These are phyloP conservation scores for Wickerhamiella brachini DNA, from an alignment of 805 yeast genomes.

Conservation along the genomic window DNA sequence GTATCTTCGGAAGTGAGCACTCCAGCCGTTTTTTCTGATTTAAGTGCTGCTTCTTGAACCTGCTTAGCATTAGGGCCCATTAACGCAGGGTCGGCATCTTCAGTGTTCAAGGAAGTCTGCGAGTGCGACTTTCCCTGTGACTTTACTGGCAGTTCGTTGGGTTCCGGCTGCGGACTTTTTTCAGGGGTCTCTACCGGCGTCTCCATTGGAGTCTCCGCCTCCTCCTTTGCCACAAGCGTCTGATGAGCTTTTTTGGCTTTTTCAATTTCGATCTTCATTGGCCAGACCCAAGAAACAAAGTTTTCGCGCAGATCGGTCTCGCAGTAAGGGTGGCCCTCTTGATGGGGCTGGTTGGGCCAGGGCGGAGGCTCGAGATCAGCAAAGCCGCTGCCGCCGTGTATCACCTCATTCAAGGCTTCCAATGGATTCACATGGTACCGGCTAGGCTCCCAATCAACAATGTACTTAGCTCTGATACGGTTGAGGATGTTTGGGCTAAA, in stretches of 20 bases:
- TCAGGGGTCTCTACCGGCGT: too few relatives aligned
- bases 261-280: neutral
- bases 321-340: conserved; percentile 10
- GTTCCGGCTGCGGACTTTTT: neutral
- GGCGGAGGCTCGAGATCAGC: neutral
- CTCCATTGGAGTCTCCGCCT: too few relatives aligned
- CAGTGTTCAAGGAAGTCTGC: too few relatives aligned
- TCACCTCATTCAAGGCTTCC: conserved; percentile 61
- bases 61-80: neutral
- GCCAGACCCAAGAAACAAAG: conserved; percentile 6
- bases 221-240: neutral
- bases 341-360: conserved; percentile 1
- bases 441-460: neutral
- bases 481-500: neutral
- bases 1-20: neutral
- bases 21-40: neutral
- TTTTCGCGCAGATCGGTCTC: conserved; percentile 12
- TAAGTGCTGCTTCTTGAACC: neutral
- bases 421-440: conserved; percentile 35
- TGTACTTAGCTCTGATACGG: neutral
- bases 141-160: neutral
- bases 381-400: conserved; percentile 55
- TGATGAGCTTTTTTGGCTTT: neutral
- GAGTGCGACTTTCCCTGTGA: neutral
- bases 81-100: neutral